phyloP scores from a whole-genome alignment of 768 basidiomycete species.

The Rhodosporidiobolus odoratus region DNA sequence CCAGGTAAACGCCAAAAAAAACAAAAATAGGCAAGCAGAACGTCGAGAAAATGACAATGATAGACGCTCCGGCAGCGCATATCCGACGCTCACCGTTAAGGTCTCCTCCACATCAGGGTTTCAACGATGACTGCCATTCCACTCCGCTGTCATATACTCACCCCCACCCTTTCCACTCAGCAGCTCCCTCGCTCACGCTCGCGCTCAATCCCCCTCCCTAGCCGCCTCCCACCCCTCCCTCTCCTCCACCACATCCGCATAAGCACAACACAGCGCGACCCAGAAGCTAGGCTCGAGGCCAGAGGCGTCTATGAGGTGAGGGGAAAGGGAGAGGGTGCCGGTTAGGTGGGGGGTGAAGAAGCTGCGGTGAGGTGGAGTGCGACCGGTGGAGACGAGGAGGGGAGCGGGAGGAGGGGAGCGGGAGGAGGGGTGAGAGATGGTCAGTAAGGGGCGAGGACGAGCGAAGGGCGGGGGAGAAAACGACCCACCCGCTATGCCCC shows the following conservation, averaged over 20 bases:
- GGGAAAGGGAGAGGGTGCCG: conserved; percentile 11
- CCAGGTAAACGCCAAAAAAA: too few relatives aligned
- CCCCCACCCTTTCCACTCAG: too few relatives aligned
- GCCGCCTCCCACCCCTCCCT: conserved; percentile 20
- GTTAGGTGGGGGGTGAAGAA: conserved; percentile 2
- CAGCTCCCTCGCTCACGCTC: background rate
- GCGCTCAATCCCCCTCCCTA: conserved; percentile 13
- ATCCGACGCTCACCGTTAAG: too few relatives aligned
- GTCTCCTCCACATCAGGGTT: too few relatives aligned
- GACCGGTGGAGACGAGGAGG: background rate
- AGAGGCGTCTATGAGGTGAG: background rate
- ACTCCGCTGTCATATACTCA: too few relatives aligned
- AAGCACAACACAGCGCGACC: conserved; percentile 11
- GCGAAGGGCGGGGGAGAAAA: background rate
- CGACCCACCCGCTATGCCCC: background rate
- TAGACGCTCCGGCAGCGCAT: too few relatives aligned
- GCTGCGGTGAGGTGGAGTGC: background rate
- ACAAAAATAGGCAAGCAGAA: too few relatives aligned
- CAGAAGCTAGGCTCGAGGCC: conserved; percentile 27
- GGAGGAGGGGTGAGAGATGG: background rate
- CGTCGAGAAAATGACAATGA: too few relatives aligned
- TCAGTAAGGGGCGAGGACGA: background rate
- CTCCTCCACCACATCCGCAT: conserved; percentile 6
- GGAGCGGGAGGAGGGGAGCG: background rate
- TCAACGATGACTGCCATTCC: too few relatives aligned